Conservation (phyloP, 164 flowering plant species). For the Platanus orientalis region DNA sequence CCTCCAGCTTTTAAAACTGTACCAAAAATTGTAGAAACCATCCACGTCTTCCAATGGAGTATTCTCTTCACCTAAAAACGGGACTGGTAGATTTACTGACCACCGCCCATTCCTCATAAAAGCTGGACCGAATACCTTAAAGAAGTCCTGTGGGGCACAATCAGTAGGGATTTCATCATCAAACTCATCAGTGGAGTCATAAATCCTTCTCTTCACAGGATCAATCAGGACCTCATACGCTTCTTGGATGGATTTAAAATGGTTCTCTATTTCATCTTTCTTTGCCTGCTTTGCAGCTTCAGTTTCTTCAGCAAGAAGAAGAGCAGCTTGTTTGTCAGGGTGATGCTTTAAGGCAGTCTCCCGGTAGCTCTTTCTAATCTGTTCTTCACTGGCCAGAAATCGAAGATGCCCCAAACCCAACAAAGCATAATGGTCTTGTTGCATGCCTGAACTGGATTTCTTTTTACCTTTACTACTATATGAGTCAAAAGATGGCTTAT, state of each 20-base stretch:
- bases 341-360: slow-evolving; percentile 50
- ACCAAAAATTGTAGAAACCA: slow-evolving; percentile 80
- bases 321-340: slow-evolving; percentile 58
- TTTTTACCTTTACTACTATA: slow-evolving; percentile 81
- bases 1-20: slow-evolving; percentile 87
- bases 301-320: slow-evolving; percentile 78
- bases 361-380: slow-evolving; percentile 54
- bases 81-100: slow-evolving; percentile 72
- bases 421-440: slow-evolving; percentile 91
- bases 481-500: slow-evolving; percentile 58
- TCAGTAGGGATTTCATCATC: slow-evolving; percentile 87
- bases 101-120: slow-evolving; percentile 92
- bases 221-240: slow-evolving; percentile 81
- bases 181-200: slow-evolving; percentile 95
- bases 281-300: slow-evolving; percentile 86
- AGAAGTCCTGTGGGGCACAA: slow-evolving; percentile 85
- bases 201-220: slow-evolving; percentile 82
- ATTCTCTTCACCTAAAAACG: slow-evolving; percentile 67
- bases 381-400: slow-evolving; percentile 68
- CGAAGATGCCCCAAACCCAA: slow-evolving; percentile 83
- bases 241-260: slow-evolving; percentile 85
- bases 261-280: slow-evolving; percentile 83
- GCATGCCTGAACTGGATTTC: slow-evolving; percentile 56
- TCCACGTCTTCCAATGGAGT: slow-evolving; percentile 66
- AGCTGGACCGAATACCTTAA: slow-evolving; percentile 87